Evolutionary conservation across 129 eudicot species (phyloP).

Genomic region (Flaveria sonorensis): DNA sequence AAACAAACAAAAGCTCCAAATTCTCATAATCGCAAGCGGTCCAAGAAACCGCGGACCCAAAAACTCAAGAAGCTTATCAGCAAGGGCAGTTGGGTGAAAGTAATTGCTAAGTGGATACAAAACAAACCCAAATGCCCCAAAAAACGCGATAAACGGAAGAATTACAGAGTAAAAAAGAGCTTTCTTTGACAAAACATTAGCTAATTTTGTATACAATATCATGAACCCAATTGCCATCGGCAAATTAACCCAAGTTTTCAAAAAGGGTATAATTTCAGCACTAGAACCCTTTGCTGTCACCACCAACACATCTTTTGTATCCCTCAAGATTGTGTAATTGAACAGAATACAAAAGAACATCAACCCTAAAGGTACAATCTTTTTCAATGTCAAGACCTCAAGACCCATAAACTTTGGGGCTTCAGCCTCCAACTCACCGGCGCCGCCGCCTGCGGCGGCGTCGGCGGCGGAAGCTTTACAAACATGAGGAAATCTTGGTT

Average conservation of each 20-base stretch:
- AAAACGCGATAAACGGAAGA: conserved; percentile 86
- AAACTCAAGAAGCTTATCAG: conserved; percentile 74
- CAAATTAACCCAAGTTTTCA: conserved; percentile 99
- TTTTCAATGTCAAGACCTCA: conserved; percentile 72
- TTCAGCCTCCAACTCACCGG: conserved; percentile 54
- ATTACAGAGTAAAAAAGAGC: conserved; percentile 82
- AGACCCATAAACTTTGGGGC: conserved; percentile 75
- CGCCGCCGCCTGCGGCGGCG: conserved; percentile 40
- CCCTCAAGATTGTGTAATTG: conserved; percentile 91
- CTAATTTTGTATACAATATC: conserved; percentile 81
- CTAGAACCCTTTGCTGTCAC: conserved; percentile 99
- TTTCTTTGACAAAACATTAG: conserved; percentile 82
- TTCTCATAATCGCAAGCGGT: conserved; percentile 94
- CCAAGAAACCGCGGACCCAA: conserved; percentile 95
- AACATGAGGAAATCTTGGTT: conserved; percentile 43
- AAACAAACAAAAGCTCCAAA: conserved; percentile 96
- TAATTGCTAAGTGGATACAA: conserved; percentile 84
- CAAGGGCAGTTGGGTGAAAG: conserved; percentile 88
- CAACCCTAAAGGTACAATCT: conserved; percentile 90
- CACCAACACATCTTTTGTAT: conserved; percentile 95
- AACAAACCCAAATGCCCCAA: conserved; percentile 97
- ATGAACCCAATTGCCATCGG: conserved; percentile 99
- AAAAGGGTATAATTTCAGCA: conserved; percentile 97
- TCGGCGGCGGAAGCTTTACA: conserved; percentile 60
- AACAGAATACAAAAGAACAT: conserved; percentile 96